Base-by-base conservation (phyloP, 2,329 filamentous ascomycete species). In the Aspergillus sp. region DNA sequence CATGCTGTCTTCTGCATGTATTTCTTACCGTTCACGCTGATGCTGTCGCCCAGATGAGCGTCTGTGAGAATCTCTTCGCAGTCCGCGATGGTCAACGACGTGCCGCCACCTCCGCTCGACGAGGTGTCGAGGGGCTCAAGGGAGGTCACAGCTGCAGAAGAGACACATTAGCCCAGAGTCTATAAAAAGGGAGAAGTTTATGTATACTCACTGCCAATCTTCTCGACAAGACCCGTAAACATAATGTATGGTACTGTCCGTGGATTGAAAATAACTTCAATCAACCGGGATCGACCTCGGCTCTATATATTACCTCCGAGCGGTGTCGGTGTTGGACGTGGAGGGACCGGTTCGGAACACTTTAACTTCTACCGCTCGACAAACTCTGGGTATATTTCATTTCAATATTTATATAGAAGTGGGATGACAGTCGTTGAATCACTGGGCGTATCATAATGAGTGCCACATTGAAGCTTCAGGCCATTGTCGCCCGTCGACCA, bases 201-300 rank as follows among this genome's bases (percentile, higher is more conserved):
- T 8, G 36, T 39, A 28, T 57, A 73, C 83, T 71, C 74, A 94
- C 91, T 90, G 74, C 93, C 93, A 54, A 97, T 85, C 52, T 85
- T 85, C 72, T 95, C 89, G 46, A 95, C 87, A 52, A 95, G 86
- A 57, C 93, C 93, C 48, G 93, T 97, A 64, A 98, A 97, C 93
- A 98, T 97, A 51, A 52, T 74, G 26, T 8, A 19, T 19, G 19
- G 19, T 19, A 2, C 19, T 19, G 19, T 19, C 19, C 19, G 19
- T 19, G 19, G 19, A 19, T 36, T 19, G n/a, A 9, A 29, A n/a
- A 10, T n/a, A 26, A 41, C 26, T 12, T 29, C 39, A n/a, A 4
- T 28, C 39, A 19, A 19, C 19, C 19, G 19, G 19, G 39, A 27
- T 41, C 28, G 39, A 42, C 40, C 40, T 42, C 40, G 40, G 40